Evolutionary conservation across 1,139 yeast genomes (phyloP).

Genomic region (Blastobotrys buckinghamii): DNA sequence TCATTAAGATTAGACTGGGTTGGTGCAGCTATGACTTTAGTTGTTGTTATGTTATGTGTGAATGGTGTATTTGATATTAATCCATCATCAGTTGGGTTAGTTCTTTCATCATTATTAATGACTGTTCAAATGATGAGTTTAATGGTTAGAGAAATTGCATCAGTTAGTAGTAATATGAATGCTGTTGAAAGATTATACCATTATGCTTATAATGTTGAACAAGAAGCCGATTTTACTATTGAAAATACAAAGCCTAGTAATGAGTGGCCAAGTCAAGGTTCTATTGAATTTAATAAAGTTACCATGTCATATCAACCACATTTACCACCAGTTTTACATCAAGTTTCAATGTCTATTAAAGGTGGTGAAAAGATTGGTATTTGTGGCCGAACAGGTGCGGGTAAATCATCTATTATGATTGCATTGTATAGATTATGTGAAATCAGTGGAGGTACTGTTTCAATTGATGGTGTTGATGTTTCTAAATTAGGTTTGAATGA

Average conservation of each 20-base stretch:
- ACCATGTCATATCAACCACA: conserved; percentile 68
- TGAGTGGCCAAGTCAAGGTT: conserved; percentile 60
- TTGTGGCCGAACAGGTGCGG: conserved; percentile 80
- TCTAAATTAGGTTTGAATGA: conserved; percentile 50
- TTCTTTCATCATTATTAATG: conserved; percentile 43
- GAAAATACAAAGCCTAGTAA: conserved; percentile 57
- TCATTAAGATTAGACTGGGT: conserved; percentile 54
- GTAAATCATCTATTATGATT: conserved; percentile 63
- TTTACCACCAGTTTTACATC: conserved; percentile 64
- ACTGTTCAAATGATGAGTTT: conserved; percentile 28
- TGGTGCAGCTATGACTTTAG: conserved; percentile 42
- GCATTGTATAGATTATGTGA: conserved; percentile 61
- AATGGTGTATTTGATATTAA: conserved; percentile 54
- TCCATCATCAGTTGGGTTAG: conserved; percentile 66
- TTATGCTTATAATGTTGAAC: conserved; percentile 64
- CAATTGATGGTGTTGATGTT: conserved; percentile 58
- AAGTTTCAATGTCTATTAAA: conserved; percentile 41
- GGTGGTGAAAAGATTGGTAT: conserved; percentile 64
- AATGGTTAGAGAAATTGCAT: conserved; percentile 48
- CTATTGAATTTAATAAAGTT: conserved; percentile 53
- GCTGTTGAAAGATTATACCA: conserved; percentile 76
- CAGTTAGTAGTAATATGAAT: conserved; percentile 76
- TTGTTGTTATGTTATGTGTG: conserved; percentile 56
- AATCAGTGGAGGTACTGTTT: conserved; percentile 45
- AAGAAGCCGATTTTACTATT: conserved; percentile 45